These are phyloP conservation scores for Paracoccidioides lutzii DNA, from an alignment of 2,329 filamentous ascomycete genomes.

Conservation along the genomic window DNA sequence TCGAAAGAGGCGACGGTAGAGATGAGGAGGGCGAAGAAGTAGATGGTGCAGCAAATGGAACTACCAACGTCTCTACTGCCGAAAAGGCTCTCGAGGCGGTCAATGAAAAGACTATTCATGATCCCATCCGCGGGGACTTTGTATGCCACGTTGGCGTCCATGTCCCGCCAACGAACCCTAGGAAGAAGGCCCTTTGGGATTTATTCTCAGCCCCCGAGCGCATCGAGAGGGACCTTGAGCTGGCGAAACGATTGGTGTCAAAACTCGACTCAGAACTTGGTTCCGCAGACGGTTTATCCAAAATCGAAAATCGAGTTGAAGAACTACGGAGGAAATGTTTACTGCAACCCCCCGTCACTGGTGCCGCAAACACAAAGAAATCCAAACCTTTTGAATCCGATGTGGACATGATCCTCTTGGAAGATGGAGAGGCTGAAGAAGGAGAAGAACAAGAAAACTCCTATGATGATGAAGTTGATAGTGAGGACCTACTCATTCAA, in stretches of 20 bases:
- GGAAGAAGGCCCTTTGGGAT: slow-evolving; percentile 95
- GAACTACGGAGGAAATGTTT: slow-evolving; percentile 62
- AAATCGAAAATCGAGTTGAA: slow-evolving; percentile 78
- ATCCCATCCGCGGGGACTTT: slow-evolving; percentile 87
- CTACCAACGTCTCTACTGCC: slow-evolving; percentile 41
- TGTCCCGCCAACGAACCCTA: slow-evolving; percentile 68
- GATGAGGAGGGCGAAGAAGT: slow-evolving; percentile 52
- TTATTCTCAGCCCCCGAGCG: slow-evolving; percentile 89
- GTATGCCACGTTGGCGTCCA: slow-evolving; percentile 96
- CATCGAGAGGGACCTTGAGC: slow-evolving; percentile 74
- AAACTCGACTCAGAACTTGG: slow-evolving; percentile 80
- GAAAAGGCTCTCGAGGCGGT: slow-evolving; percentile 87
- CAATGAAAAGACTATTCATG: slow-evolving; percentile 94
- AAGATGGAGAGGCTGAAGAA: slow-evolving; percentile 59
- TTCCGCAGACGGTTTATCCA: slow-evolving; percentile 61
- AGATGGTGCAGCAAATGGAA: slow-evolving; percentile 23
- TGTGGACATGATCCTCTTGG: slow-evolving; percentile 36
- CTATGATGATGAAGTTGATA: slow-evolving; percentile 67
- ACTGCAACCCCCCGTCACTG: slow-evolving; percentile 50
- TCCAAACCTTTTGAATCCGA: slow-evolving; percentile 34
- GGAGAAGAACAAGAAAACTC: slow-evolving; percentile 65
- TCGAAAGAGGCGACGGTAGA: slow-evolving; percentile 61
- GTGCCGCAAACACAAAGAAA: slow-evolving; percentile 35
- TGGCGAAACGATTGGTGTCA: slow-evolving; percentile 68
- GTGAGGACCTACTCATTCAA: slow-evolving; percentile 76